A percentile compares a stretch with the other conserved stretches of the same genome.
These are phyloP conservation scores for Beauveria sp. DNA, from an alignment of 2,329 filamentous ascomycete species.

Conservation along the genomic window DNA sequence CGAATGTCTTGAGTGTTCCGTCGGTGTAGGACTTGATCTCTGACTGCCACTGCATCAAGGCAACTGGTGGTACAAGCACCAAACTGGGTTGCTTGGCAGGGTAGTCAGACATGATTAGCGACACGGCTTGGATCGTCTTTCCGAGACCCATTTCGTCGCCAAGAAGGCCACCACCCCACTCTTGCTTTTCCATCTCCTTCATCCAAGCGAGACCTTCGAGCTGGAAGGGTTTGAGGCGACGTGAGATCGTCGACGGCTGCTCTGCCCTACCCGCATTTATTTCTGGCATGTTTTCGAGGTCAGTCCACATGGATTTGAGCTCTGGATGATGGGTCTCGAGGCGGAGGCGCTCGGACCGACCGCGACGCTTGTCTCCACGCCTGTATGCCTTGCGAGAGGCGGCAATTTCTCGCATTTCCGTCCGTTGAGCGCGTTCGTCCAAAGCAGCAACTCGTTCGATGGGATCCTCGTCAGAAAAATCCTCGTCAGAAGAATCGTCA, in stretches of 20 bases:
- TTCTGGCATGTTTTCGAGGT: conserved; percentile 59
- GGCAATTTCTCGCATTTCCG: conserved; percentile 16
- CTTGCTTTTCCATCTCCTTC: conserved; percentile 75
- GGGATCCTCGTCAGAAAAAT: background rate
- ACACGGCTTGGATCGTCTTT: conserved; percentile 97
- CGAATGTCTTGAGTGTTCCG: conserved; percentile 80
- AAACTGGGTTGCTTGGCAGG: conserved; percentile 75
- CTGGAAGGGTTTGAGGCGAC: conserved; percentile 86
- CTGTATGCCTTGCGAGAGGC: conserved; percentile 28
- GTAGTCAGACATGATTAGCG: conserved; percentile 95
- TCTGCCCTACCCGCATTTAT: conserved; percentile 45
- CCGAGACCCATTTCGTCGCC: conserved; percentile 99
- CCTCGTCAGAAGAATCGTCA: background rate
- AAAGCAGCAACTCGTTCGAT: conserved; percentile 18
- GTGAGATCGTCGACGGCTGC: conserved; percentile 64
- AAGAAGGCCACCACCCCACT: conserved; percentile 82
- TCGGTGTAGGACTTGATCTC: conserved; percentile 79
- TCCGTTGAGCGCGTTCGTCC: background rate
- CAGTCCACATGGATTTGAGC: conserved; percentile 77
- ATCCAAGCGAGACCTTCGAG: conserved; percentile 94
- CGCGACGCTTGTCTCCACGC: conserved; percentile 19
- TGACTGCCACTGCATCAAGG: conserved; percentile 88
- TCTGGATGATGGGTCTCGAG: conserved; percentile 72
- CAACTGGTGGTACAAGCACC: conserved; percentile 86
- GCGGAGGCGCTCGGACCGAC: conserved; percentile 49